These are phyloP conservation scores for Lepiota venenata DNA, from an alignment of 768 basidiomycete genomes.

Conservation along the genomic window DNA sequence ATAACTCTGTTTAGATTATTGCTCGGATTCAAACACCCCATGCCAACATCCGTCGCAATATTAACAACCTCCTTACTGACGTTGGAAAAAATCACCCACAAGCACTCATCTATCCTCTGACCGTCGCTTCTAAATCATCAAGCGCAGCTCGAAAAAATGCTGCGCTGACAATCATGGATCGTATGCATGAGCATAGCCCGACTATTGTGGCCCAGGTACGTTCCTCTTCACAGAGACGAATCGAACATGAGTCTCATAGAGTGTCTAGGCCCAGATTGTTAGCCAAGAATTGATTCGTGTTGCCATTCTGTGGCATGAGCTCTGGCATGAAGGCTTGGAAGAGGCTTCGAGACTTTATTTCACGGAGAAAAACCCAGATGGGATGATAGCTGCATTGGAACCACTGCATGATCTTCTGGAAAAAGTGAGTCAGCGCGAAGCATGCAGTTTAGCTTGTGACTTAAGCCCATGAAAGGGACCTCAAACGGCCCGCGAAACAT, in stretches of 20 bases:
- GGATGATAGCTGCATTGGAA: conserved; percentile 92
- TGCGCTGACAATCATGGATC: conserved; percentile 83
- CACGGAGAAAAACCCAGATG: conserved; percentile 94
- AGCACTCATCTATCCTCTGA: conserved; percentile 92
- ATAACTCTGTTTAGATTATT: conserved; percentile 65
- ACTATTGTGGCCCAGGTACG: conserved; percentile 81
- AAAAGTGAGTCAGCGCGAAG: conserved; percentile 47
- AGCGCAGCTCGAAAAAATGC: conserved; percentile 78
- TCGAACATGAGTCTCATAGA: not conserved
- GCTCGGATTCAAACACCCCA: conserved; percentile 97
- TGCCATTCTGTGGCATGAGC: conserved; percentile 97
- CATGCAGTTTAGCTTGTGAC: not conserved
- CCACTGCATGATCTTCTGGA: conserved; percentile 93
- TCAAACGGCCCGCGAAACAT: conserved; percentile 90
- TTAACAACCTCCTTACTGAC: conserved; percentile 83
- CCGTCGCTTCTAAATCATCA: conserved; percentile 95
- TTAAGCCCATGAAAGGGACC: conserved; percentile 61
- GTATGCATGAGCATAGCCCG: conserved; percentile 90
- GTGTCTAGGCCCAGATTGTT: conserved; percentile 44
- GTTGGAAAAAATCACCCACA: conserved; percentile 98
- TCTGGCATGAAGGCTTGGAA: conserved; percentile 98
- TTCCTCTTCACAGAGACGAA: not conserved
- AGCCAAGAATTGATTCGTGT: conserved; percentile 95
- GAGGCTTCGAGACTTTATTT: conserved; percentile 96
- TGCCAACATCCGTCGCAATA: conserved; percentile 80